phyloP scores from a whole-genome alignment of 495 filamentous ascomycete genomes.

The Podospora tetraspora region DNA sequence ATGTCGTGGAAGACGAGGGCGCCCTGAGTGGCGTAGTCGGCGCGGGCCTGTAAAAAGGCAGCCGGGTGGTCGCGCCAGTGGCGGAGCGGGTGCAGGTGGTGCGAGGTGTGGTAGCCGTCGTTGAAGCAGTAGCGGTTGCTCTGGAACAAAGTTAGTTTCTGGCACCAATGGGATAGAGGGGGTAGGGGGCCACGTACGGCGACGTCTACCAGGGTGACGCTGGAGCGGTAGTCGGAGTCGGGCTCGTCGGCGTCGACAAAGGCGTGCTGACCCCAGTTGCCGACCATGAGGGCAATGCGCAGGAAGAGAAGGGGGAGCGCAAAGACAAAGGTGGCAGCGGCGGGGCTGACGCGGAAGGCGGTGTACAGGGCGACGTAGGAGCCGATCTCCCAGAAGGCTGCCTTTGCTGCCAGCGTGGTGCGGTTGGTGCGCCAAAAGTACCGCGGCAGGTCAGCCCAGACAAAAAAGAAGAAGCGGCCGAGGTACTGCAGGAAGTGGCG shows the following conservation, averaged over 20 bases:
- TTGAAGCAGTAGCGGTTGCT: slow-evolving; percentile 70
- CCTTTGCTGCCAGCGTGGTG: slow-evolving; percentile 43
- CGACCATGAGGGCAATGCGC: slow-evolving; percentile 67
- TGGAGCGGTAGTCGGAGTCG: slow-evolving; percentile 64
- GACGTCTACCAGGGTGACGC: slow-evolving; percentile 68
- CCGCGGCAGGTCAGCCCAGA: slow-evolving; percentile 68
- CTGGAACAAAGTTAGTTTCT: background rate
- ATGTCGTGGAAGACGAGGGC: slow-evolving; percentile 66
- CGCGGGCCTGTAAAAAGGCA: slow-evolving; percentile 55
- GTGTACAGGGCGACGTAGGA: slow-evolving; percentile 46
- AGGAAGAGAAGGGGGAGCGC: slow-evolving; percentile 55
- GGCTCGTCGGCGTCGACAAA: slow-evolving; percentile 66
- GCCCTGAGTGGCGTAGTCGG: slow-evolving; percentile 50
- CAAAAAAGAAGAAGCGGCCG: slow-evolving; percentile 62
- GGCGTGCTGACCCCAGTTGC: slow-evolving; percentile 75
- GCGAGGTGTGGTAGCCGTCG: slow-evolving; percentile 74
- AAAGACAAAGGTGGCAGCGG: slow-evolving; percentile 52
- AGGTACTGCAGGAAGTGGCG: slow-evolving; percentile 63
- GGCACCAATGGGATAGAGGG: background rate
- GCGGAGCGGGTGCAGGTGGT: slow-evolving; percentile 66
- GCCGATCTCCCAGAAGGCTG: slow-evolving; percentile 51
- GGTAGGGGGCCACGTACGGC: slow-evolving; percentile 41
- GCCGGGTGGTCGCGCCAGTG: slow-evolving; percentile 73
- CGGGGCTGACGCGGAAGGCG: slow-evolving; percentile 40
- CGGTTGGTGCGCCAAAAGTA: slow-evolving; percentile 63